Evolutionary conservation across 2,329 filamentous ascomycete genomes (phyloP).

Genomic region (Xylaria multiplex): DNA sequence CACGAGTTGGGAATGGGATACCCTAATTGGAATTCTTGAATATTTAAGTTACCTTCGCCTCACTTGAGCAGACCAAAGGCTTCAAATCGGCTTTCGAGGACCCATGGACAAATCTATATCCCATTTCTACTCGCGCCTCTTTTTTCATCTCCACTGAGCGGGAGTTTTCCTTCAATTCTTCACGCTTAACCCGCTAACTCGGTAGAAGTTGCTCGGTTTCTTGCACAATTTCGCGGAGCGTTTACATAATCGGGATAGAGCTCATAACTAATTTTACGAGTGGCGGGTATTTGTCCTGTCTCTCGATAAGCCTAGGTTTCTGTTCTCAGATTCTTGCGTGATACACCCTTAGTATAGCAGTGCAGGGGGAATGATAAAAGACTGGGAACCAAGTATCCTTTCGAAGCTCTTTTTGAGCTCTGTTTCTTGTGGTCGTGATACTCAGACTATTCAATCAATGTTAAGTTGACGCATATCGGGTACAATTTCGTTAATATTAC

Average conservation of each 20-base stretch:
- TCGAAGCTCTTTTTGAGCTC: neutral
- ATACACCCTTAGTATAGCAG: slow-evolving; percentile 36
- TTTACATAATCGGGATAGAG: neutral
- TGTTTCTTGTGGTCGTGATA: neutral
- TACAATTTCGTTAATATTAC: neutral
- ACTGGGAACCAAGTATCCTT: slow-evolving; percentile 6
- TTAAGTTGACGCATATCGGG: neutral
- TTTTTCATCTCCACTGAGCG: slow-evolving; percentile 36
- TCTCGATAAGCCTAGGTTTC: slow-evolving; percentile 35
- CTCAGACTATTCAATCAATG: neutral
- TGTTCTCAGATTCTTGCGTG: neutral
- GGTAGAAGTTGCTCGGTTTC: slow-evolving; percentile 30
- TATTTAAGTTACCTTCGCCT: slow-evolving; percentile 27
- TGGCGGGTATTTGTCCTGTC: slow-evolving; percentile 49
- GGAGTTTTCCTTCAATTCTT: slow-evolving; percentile 37
- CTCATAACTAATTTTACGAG: neutral
- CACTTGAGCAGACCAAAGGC: slow-evolving; percentile 5
- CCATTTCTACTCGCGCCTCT: slow-evolving; percentile 17
- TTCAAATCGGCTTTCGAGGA: slow-evolving; percentile 14
- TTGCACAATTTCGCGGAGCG: slow-evolving; percentile 39
- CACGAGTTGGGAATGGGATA: slow-evolving; percentile 39
- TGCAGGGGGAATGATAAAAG: slow-evolving; percentile 38
- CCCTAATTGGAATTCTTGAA: slow-evolving; percentile 33
- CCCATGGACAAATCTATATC: slow-evolving; percentile 43
- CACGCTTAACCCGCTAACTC: slow-evolving; percentile 28